These are phyloP conservation scores for Aciculoconidium aculeatum DNA, from an alignment of 805 yeast genomes.

Conservation along the genomic window DNA sequence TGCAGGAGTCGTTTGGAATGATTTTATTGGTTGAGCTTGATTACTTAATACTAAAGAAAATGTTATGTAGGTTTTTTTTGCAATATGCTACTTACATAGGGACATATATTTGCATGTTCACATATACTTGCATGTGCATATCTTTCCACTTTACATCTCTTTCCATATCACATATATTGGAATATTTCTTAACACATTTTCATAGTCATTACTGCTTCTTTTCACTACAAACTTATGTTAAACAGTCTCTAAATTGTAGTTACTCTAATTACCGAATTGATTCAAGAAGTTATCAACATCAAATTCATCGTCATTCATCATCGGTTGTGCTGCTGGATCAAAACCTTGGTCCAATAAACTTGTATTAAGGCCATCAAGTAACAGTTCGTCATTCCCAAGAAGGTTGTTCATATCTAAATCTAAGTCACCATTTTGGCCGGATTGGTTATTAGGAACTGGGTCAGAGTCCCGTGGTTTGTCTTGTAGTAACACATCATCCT, in stretches of 20 bases:
- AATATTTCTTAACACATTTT: background rate
- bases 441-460: conserved; percentile 3
- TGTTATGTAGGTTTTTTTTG: no score
- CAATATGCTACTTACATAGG: no score
- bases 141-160: no score
- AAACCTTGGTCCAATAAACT: conserved; percentile 30
- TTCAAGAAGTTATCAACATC: conserved; percentile 41
- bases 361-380: conserved; percentile 40
- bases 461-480: conserved; percentile 1
- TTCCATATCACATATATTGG: no score
- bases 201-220: no score
- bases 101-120: conserved; percentile 3
- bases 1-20: conserved; percentile 10
- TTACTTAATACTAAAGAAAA: no score
- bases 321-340: conserved; percentile 17
- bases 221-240: no score
- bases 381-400: conserved; percentile 33
- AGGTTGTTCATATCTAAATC: conserved; percentile 31
- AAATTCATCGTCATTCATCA: conserved; percentile 33
- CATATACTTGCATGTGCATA: no score
- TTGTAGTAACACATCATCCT: conserved; percentile 8
- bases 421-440: conserved; percentile 5
- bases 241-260: no score
- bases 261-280: conserved; percentile 33
- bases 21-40: conserved; percentile 31